A percentile compares a stretch with the other conserved stretches of the same genome.
Evolutionary conservation across 805 yeast genomes (phyloP).

Genomic region (Candida glaebosa): DNA sequence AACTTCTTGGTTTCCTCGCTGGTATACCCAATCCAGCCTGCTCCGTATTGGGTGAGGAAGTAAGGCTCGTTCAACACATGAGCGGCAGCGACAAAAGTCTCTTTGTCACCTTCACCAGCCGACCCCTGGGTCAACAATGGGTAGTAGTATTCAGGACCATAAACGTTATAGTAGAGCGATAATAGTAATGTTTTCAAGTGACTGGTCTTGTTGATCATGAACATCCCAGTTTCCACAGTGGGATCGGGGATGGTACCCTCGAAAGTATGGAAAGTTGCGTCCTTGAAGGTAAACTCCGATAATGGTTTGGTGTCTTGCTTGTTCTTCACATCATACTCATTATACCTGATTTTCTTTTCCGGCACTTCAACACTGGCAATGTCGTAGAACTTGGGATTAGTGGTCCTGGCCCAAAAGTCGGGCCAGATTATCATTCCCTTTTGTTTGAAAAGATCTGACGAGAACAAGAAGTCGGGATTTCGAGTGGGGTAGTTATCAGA

Average conservation of each 20-base stretch:
- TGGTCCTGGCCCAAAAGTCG: slow-evolving; percentile 68
- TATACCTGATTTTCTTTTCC: slow-evolving; percentile 32
- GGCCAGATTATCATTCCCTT: slow-evolving; percentile 60
- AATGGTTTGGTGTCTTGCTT: slow-evolving; percentile 20
- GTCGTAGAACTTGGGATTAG: slow-evolving; percentile 56
- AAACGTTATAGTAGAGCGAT: slow-evolving; percentile 60
- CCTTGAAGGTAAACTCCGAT: slow-evolving; percentile 22
- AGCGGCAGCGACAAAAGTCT: slow-evolving; percentile 71
- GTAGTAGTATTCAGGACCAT: slow-evolving; percentile 65
- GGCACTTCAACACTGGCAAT: slow-evolving; percentile 42
- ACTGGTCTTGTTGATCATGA: slow-evolving; percentile 54
- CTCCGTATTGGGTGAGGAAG: slow-evolving; percentile 49
- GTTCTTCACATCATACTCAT: slow-evolving; percentile 32
- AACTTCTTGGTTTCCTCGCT: slow-evolving; percentile 22
- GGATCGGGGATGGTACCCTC: slow-evolving; percentile 66
- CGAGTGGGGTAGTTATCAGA: slow-evolving; percentile 48
- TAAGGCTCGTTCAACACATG: slow-evolving; percentile 45
- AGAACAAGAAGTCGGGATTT: slow-evolving; percentile 45
- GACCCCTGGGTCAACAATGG: slow-evolving; percentile 67
- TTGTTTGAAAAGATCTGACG: slow-evolving; percentile 43
- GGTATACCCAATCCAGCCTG: slow-evolving; percentile 36
- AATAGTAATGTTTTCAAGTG: slow-evolving; percentile 59
- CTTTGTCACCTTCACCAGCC: slow-evolving; percentile 81
- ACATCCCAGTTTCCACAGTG: slow-evolving; percentile 68
- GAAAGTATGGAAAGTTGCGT: slow-evolving; percentile 52